A percentile compares a stretch with the other conserved stretches of the same genome.
phyloP scores from a whole-genome alignment of 306 rosid species.

The Begonia masoniana region DNA sequence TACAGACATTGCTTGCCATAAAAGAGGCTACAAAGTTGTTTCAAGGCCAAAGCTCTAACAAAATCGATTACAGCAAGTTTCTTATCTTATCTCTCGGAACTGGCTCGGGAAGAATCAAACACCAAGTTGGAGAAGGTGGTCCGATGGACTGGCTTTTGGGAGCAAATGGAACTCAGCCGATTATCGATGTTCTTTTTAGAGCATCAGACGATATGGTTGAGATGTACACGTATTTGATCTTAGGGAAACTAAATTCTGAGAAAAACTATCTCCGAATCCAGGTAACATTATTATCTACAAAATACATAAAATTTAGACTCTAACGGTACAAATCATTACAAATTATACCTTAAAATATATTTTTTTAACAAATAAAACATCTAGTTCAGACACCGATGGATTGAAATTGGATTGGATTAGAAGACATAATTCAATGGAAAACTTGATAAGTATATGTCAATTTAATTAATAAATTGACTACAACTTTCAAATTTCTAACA shows the following conservation, averaged over 20 bases:
- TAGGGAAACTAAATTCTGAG: not conserved
- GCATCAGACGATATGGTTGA: conserved; percentile 12
- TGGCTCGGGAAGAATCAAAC: conserved; percentile 9
- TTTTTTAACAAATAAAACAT: no score
- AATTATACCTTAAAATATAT: no score
- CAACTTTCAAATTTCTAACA: no score
- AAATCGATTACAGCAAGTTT: not conserved
- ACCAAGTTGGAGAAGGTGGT: not conserved
- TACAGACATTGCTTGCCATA: conserved; percentile 9
- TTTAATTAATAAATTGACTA: no score
- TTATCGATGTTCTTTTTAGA: conserved; percentile 11
- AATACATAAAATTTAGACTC: not conserved
- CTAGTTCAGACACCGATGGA: no score
- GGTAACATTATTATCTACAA: not conserved
- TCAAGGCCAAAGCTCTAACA: not conserved
- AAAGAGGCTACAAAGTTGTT: conserved; percentile 8
- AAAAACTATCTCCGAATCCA: conserved; percentile 14
- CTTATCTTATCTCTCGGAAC: conserved; percentile 15
- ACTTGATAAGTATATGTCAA: no score
- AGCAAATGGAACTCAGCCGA: not conserved
- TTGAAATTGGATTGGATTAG: no score
- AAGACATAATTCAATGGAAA: no score
- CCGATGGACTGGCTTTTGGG: not conserved
- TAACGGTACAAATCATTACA: no score
- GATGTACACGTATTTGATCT: conserved; percentile 5